Percentiles rank a stretch among this genome's conserved stretches.
Conservation (phyloP, 148 eudicot species). For the Amaranthus palmeri region DNA sequence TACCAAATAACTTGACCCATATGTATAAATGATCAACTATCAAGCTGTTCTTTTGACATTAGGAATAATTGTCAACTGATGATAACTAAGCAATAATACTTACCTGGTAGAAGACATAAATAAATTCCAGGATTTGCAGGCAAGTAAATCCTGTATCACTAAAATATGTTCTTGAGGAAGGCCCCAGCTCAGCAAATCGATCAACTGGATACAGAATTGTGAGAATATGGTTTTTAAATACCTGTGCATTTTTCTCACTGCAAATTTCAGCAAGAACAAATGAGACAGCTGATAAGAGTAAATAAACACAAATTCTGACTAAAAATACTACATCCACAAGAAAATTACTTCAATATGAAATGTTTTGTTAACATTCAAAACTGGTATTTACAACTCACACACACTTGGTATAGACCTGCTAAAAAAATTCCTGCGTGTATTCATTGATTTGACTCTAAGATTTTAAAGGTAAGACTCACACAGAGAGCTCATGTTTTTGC, state of each 20-base stretch:
- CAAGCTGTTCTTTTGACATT: too few relatives aligned
- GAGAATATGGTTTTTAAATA: slow-evolving; percentile 65
- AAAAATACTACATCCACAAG: neutral
- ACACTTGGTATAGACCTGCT: too few relatives aligned
- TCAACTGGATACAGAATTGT: slow-evolving; percentile 86
- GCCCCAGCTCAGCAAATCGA: slow-evolving; percentile 89
- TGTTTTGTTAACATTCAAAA: too few relatives aligned
- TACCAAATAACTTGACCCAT: too few relatives aligned
- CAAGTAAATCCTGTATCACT: slow-evolving; percentile 74
- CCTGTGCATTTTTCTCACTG: slow-evolving; percentile 73
- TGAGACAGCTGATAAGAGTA: slow-evolving; percentile 1
- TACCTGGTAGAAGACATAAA: slow-evolving; percentile 86
- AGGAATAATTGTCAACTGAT: neutral
- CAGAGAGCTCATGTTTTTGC: too few relatives aligned
- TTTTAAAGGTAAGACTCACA: too few relatives aligned
- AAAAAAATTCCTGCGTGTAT: too few relatives aligned
- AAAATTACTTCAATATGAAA: neutral
- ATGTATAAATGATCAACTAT: too few relatives aligned
- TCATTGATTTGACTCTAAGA: too few relatives aligned
- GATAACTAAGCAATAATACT: slow-evolving; percentile 10
- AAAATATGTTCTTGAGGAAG: slow-evolving; percentile 71
- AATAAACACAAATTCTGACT: neutral
- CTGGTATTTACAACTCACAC: too few relatives aligned
- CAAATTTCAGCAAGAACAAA: slow-evolving; percentile 25
- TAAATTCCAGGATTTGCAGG: slow-evolving; percentile 61